Base-by-base conservation (phyloP, 1,139 yeast species). In the Suhomyces wounanorum region DNA sequence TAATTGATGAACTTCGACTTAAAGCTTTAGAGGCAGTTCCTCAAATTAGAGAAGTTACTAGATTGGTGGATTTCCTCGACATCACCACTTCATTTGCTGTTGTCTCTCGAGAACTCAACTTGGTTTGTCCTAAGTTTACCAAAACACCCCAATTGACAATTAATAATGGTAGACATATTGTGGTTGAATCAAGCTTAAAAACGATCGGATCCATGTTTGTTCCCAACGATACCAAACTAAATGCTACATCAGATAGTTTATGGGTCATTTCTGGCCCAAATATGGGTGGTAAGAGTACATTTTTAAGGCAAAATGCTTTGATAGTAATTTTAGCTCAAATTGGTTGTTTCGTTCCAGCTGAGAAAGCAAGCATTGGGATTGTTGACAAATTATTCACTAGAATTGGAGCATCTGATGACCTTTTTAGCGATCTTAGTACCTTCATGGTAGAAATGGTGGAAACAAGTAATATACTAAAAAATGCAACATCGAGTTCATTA, bases 381-480 rank as follows among this genome's bases (percentile, higher is more conserved):
- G 95, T 91, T 0, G 98, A 94, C 67, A 85, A 84, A 56, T 81
- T 94, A 1, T 92, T 89, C 63, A 90, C 97, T 36, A 75, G 99
- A 40, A 85, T 88, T 26, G 97, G 97, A 0, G 91, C 97, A 0
- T 89, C 95, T 0, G 99, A 94, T 67, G 96, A 92, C 62, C 72
- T 94, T 36, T 90, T 79, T 63, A 83, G 89, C 52, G 95, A 92
- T 57, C 78, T 91, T 68, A 89, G 96, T 56, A 92, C 99, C 0
- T 94, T 94, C 62, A 91, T 94, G 98, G 96, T 92, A 14, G 98
- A 94, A 61, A 92, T 94, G 98, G 81, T 89, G n/a, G 99, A 94
- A 63, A 89, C 97, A 0, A 86, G 96, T 25, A 78, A 82, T 55
- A 91, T 94, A 37, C 69, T 94, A 49, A 77, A 80, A 44, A 82